Conservation (phyloP, 768 basidiomycete genomes). For the Megacollybia marginata region DNA sequence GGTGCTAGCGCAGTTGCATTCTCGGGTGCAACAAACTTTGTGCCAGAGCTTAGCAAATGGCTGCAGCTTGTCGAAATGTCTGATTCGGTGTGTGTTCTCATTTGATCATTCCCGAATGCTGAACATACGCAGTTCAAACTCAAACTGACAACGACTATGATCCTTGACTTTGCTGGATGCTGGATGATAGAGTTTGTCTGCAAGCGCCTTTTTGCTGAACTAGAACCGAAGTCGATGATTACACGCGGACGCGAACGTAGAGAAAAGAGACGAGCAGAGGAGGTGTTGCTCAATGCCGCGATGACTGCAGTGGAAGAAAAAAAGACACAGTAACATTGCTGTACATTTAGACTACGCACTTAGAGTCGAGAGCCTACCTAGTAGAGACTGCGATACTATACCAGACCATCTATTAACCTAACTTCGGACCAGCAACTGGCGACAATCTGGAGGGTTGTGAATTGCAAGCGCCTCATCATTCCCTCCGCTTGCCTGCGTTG, state of each 20-base stretch:
- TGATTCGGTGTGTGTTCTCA: slow-evolving; percentile 42
- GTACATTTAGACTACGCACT: not conserved
- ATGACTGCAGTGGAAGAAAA: not conserved
- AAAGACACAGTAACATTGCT: not conserved
- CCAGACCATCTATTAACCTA: no score
- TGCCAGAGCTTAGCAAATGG: slow-evolving; percentile 95
- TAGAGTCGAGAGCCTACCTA: not conserved
- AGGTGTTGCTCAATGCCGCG: slow-evolving; percentile 19
- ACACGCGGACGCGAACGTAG: slow-evolving; percentile 78
- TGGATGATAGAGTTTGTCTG: slow-evolving; percentile 76
- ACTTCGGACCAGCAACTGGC: no score
- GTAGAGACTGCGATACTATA: no score
- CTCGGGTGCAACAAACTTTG: slow-evolving; percentile 86
- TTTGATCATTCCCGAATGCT: slow-evolving; percentile 1
- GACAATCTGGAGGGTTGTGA: no score
- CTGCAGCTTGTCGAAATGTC: slow-evolving; percentile 95
- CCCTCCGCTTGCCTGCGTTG: no score
- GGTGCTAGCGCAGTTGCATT: slow-evolving; percentile 89
- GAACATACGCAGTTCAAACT: slow-evolving; percentile 63
- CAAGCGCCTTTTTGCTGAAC: slow-evolving; percentile 82
- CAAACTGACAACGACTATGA: slow-evolving; percentile 72
- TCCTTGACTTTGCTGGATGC: slow-evolving; percentile 83
- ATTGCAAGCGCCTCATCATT: no score
- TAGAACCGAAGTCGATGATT: slow-evolving; percentile 80
- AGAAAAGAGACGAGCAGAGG: slow-evolving; percentile 47